Base-by-base conservation (phyloP, 805 yeast genomes). In the Candida verbasci region DNA sequence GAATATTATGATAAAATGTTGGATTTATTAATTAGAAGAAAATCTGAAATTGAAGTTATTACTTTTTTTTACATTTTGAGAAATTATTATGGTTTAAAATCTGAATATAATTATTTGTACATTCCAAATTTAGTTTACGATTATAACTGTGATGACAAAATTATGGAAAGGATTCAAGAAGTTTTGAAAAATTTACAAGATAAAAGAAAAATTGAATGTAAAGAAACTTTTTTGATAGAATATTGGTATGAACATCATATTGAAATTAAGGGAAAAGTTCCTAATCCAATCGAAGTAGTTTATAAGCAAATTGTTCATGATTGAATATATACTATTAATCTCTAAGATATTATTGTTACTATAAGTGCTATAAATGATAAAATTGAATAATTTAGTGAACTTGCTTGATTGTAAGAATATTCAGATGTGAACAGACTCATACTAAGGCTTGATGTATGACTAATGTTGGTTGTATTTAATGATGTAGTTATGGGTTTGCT, bases 1-100 rank as follows among this genome's bases (percentile, higher is more conserved):
- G 16, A 27, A 17, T 11, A 24, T 8, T 39, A 39, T 24, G 39
- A 39, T 30, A n/a, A 25, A 17, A 30, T 39, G 6, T 21, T 39
- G 15, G 8, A 14, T 9, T 12, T 30, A n/a, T 3, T 35, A 3
- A 7, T 17, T 6, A 3, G 2, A 6, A 17, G 10, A 4, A 15
- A 9, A 4, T 7, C 15, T 8, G 25, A 28, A n/a, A 6, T 34
- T 10, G 17, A 22, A 27, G 24, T 31, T 4, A 9, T 21, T 4
- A 21, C 24, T 2, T 39, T 39, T 24, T 39, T 39, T 16, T 17
- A n/a, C 5, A 7, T 18, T 8, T 9, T 39, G 7, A 30, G 38
- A 31, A 29, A 29, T 28, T 30, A 34, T 35, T 34, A 9, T 29
- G 17, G 9, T 2, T 26, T 17, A 9, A 31, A 17, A 15, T 9